Evolutionary conservation across 2,329 filamentous ascomycete species (phyloP).

Genomic region (Pseudocercospora macadamiae): DNA sequence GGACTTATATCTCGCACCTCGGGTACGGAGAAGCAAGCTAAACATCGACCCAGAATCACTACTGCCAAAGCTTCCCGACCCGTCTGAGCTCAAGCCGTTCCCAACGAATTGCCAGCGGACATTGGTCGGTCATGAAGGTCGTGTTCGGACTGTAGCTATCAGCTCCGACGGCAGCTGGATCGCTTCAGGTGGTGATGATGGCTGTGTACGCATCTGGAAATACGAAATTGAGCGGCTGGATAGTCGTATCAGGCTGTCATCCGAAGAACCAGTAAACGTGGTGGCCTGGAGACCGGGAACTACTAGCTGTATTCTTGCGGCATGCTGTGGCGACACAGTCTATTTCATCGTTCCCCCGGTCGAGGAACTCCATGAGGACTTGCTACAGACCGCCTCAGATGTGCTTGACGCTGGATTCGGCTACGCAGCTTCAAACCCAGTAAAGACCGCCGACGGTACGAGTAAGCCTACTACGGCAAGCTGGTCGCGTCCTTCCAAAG

Average conservation of each 20-base stretch:
- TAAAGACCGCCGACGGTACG: constrained; percentile 53
- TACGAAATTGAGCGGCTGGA: constrained; percentile 82
- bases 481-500: constrained; percentile 78
- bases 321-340: constrained; percentile 80
- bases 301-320: constrained; percentile 79
- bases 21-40: constrained; percentile 87
- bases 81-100: constrained; percentile 92
- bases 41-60: constrained; percentile 96
- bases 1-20: constrained; percentile 91
- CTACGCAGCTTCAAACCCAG: constrained; percentile 72
- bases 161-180: constrained; percentile 85
- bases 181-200: constrained; percentile 92
- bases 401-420: constrained; percentile 89
- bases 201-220: constrained; percentile 88
- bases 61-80: constrained; percentile 87
- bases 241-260: constrained; percentile 79
- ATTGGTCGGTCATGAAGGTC: constrained; percentile 84
- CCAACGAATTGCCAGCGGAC: constrained; percentile 86
- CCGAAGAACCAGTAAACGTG: constrained; percentile 77
- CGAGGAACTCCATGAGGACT: constrained; percentile 36
- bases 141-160: constrained; percentile 80
- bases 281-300: constrained; percentile 88
- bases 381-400: constrained; percentile 74
- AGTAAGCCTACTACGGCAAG: constrained; percentile 75
- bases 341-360: constrained; percentile 72